These are phyloP conservation scores for Sclerotinia minor DNA, from an alignment of 2,329 filamentous ascomycete species.

Conservation along the genomic window DNA sequence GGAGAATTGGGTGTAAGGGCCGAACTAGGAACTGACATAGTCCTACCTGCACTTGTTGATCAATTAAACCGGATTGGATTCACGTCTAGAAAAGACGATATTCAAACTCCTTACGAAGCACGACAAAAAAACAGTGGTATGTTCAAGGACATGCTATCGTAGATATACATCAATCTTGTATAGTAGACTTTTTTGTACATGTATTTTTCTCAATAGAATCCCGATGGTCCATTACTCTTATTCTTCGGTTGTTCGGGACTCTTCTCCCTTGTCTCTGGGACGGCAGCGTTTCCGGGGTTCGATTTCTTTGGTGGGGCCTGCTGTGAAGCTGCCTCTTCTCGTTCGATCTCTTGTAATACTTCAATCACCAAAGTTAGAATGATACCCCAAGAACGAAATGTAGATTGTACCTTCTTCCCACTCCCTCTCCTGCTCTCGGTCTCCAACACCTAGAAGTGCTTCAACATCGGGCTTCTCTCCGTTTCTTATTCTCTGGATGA, in stretches of 20 bases:
- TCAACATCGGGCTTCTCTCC: conserved; percentile 86
- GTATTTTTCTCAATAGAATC: conserved; percentile 37
- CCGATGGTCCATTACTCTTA: conserved; percentile 36
- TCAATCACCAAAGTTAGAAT: conserved; percentile 3
- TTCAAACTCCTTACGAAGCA: conserved; percentile 34
- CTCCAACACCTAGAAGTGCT: conserved; percentile 74
- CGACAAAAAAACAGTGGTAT: conserved; percentile 40
- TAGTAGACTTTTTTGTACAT: conserved; percentile 25
- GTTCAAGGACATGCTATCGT: conserved; percentile 64
- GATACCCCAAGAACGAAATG: conserved; percentile 10
- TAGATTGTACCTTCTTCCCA: conserved; percentile 76
- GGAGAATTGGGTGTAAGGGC: conserved; percentile 57
- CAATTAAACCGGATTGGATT: conserved; percentile 44
- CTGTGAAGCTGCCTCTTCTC: conserved; percentile 55
- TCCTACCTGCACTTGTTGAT: conserved; percentile 59
- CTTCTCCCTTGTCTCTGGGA: conserved; percentile 24
- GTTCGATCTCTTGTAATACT: conserved; percentile 68
- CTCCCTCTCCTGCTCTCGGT: conserved; percentile 71
- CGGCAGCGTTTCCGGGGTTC: conserved; percentile 26
- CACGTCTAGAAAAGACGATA: conserved; percentile 37
- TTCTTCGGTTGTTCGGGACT: conserved; percentile 24
- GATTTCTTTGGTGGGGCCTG: conserved; percentile 35
- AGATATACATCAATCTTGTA: conserved; percentile 33
- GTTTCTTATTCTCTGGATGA: conserved; percentile 66
- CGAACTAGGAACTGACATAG: conserved; percentile 57